Base-by-base conservation (phyloP, 768 basidiomycete species). In the Termitomyces sp. region DNA sequence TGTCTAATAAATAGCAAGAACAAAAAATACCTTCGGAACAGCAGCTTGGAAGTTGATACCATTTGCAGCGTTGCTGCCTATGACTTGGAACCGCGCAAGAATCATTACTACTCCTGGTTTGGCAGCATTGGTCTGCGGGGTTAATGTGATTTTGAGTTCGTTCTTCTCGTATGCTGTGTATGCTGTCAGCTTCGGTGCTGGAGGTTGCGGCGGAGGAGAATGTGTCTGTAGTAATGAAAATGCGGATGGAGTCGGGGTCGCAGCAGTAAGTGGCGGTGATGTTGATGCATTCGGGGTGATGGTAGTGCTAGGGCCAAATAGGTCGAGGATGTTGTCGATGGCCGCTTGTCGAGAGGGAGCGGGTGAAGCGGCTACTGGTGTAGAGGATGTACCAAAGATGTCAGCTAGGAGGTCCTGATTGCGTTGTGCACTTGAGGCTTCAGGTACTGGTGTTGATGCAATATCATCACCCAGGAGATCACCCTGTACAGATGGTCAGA, bases 21-120 rank as follows among this genome's bases (percentile, higher is more conserved):
- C 18, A 30, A 57, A 59, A 30, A 59, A 30, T 61, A 93, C 95
- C 82, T 93, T 96, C 4, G 96, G 96, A 8, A 99, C 96, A 8
- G 96, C 97, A 43, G 95, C 97, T 71, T 98, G 97, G 78, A 99
- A 98, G 68, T 88, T 94, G 50, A 99, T 75, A 1, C 84, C 85
- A 5, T 78, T 77, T 2, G 80, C 86, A 5, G 80, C 55, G 20
- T 74, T 79, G 3, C 69, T 69, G 16, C 85, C 87, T 2, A 81
- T 76, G 3, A 86, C 82, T 59, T 90, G 87, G 78, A 99, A 98
- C 55, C 88, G 82, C 20, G 93, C 95, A 58, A 95, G 74, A 62
- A 98, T 90, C 74, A 95, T 91, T 26, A 96, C 88, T 46, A 96
- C 77, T 41, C 93, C 95, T n/a, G 93, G 92, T 61, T 89, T 87